phyloP scores from a whole-genome alignment of 169 alveolate genomes.

The Miamiensis avidus region DNA sequence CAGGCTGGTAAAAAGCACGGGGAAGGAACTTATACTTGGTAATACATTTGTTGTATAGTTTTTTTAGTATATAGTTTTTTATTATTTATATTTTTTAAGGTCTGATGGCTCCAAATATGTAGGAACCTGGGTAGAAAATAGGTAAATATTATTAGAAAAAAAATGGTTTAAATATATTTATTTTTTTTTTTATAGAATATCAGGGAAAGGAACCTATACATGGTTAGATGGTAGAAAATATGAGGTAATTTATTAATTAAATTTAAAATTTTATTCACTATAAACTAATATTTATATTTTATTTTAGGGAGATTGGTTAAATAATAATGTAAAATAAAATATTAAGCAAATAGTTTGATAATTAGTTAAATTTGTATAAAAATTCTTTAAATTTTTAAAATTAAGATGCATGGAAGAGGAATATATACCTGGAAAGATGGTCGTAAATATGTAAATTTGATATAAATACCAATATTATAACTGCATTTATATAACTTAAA shows the following conservation, averaged over 20 bases:
- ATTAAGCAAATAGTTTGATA: too few species aligned
- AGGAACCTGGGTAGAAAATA: conserved; percentile 53
- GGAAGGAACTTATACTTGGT: conserved; percentile 65
- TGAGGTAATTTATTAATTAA: conserved; percentile 34
- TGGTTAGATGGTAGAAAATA: conserved; percentile 82
- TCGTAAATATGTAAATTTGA: conserved; percentile 42
- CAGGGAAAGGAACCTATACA: conserved; percentile 75
- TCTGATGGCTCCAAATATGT: conserved; percentile 63
- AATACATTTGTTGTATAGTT: too few species aligned
- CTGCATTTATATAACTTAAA: too few species aligned
- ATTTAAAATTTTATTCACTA: background rate
- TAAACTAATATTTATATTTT: conserved; percentile 18
- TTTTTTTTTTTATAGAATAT: conserved; percentile 49
- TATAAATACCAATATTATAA: too few species aligned
- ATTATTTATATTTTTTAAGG: too few species aligned
- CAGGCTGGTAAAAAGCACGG: conserved; percentile 67
- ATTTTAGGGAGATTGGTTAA: conserved; percentile 69
- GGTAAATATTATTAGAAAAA: conserved; percentile 30
- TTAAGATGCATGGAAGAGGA: conserved; percentile 87
- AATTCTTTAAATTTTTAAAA: too few species aligned
- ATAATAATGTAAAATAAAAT: too few species aligned
- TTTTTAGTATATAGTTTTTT: too few species aligned
- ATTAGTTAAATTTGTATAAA: too few species aligned
- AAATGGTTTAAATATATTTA: conserved; percentile 13
- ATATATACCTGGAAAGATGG: conserved; percentile 77